Percentiles rank a stretch among this genome's conserved stretches.
Conservation (phyloP, 2,329 filamentous ascomycete genomes). For the Aureobasidium sp. region DNA sequence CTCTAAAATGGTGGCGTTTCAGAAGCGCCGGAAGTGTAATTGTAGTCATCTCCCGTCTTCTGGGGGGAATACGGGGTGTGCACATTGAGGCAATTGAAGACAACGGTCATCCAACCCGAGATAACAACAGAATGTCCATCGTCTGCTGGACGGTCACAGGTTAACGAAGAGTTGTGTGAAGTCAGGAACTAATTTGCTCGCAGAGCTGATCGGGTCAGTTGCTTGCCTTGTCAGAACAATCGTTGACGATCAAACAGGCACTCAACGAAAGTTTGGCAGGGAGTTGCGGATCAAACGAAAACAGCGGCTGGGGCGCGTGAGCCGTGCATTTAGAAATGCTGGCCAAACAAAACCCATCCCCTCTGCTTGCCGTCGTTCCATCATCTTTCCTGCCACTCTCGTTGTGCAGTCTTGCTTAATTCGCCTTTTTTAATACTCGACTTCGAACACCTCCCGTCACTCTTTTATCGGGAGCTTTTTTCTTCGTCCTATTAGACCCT, state of each 20-base stretch:
- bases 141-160: background rate
- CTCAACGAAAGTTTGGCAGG: constrained; percentile 1
- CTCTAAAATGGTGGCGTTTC: constrained; percentile 13
- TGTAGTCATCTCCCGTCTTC: background rate
- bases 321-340: background rate
- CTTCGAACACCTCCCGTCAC: constrained; percentile 16
- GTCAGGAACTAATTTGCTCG: background rate
- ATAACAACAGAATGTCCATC: background rate
- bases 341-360: constrained; percentile 13
- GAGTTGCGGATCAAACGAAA: background rate
- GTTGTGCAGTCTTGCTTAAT: constrained; percentile 16
- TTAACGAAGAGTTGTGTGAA: background rate
- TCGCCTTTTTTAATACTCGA: constrained; percentile 14
- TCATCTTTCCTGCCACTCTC: constrained; percentile 14
- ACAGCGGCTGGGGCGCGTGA: constrained; percentile 4
- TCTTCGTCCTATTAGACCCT: background rate
- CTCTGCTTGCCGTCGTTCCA: background rate
- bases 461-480: constrained; percentile 13
- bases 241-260: constrained; percentile 6
- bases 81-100: background rate
- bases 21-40: background rate
- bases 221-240: constrained; percentile 1
- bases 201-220: background rate
- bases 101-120: background rate
- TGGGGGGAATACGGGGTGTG: background rate